Conservation (phyloP, 83 land plant species). For the Picea mariana region DNA sequence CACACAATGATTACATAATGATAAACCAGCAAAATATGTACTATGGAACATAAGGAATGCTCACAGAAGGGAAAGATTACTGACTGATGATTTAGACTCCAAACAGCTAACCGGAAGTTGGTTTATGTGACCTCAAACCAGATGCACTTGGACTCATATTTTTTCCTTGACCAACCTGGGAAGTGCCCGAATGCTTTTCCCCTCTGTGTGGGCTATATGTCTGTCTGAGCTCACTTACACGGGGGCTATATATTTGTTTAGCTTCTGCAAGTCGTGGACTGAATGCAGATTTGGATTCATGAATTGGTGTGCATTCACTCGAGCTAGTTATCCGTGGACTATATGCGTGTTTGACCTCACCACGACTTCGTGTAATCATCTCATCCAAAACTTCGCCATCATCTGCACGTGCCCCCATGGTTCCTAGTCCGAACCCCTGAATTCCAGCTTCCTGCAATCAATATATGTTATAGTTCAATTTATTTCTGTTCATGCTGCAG, state of each 20-base stretch:
- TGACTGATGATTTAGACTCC: too few species aligned
- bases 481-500: neutral
- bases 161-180: constrained; percentile 15
- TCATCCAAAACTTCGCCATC: constrained; percentile 72
- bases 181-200: constrained; percentile 18
- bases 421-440: constrained; percentile 10
- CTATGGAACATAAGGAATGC: too few species aligned
- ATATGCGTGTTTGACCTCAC: constrained; percentile 57
- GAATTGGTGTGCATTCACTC: constrained; percentile 19
- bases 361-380: constrained; percentile 70
- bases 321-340: constrained; percentile 62
- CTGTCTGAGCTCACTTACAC: constrained; percentile 30
- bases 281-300: constrained; percentile 21
- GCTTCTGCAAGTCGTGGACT: constrained; percentile 37
- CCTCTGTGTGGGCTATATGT: constrained; percentile 24
- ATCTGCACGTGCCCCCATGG: constrained; percentile 17
- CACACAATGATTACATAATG: too few species aligned
- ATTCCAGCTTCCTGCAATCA: constrained; percentile 49
- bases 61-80: too few species aligned
- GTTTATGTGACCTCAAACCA: neutral
- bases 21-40: too few species aligned
- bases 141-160: constrained; percentile 17
- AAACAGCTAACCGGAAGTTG: too few species aligned
- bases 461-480: neutral
- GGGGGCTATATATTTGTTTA: constrained; percentile 34